Evolutionary conservation across 2,329 filamentous ascomycete species (phyloP).

Genomic region (Domatiomyces catenatus): DNA sequence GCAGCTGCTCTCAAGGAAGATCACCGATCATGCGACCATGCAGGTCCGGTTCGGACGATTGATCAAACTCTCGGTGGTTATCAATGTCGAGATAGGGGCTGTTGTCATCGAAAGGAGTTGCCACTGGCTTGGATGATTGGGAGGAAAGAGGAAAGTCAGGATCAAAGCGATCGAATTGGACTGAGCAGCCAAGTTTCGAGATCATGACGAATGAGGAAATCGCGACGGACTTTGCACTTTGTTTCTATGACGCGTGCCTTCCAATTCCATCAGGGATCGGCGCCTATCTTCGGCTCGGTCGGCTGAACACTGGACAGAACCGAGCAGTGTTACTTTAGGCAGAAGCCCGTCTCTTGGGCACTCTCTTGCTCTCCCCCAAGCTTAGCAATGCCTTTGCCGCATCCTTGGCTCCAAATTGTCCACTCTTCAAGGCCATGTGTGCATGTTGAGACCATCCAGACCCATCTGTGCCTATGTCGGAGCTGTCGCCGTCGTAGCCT

Average conservation of each 20-base stretch:
- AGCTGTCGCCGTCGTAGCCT: not conserved
- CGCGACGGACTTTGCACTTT: not conserved
- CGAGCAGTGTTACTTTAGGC: constrained; percentile 3
- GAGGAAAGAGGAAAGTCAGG: not conserved
- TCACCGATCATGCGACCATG: constrained; percentile 60
- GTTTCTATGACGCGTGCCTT: not conserved
- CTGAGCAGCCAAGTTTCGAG: not conserved
- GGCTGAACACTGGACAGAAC: not conserved
- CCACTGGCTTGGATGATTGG: not conserved
- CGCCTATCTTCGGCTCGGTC: not conserved
- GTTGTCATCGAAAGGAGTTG: constrained; percentile 42
- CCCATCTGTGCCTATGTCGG: not conserved
- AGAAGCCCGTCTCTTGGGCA: constrained; percentile 6
- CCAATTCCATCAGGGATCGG: not conserved
- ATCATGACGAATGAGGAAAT: not conserved
- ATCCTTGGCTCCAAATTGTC: constrained; percentile 1
- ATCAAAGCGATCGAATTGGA: not conserved
- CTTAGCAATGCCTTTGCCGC: constrained; percentile 4
- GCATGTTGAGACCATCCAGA: not conserved
- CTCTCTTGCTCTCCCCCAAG: constrained; percentile 1
- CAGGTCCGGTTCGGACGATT: constrained; percentile 60
- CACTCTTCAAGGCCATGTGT: not conserved
- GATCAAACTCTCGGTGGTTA: constrained; percentile 59
- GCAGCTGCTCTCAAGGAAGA: constrained; percentile 35
- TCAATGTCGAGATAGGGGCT: constrained; percentile 76